phyloP scores from a whole-genome alignment of 2,329 filamentous ascomycete species.

The Penicillium paneum region DNA sequence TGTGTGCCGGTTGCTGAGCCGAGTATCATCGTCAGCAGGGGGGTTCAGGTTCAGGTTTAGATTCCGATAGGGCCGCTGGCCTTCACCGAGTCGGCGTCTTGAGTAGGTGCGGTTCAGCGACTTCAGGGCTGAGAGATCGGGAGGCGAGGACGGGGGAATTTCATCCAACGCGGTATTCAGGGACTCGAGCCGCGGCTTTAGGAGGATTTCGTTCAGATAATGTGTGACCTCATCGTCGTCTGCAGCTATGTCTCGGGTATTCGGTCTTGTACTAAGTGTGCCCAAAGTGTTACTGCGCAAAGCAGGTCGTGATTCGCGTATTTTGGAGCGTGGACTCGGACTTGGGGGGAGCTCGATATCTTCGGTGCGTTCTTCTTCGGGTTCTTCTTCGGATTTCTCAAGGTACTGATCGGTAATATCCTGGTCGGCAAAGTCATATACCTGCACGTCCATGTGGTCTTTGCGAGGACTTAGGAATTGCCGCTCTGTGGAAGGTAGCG shows the following conservation, averaged over 20 bases:
- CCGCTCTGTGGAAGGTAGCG: slow-evolving; percentile 18
- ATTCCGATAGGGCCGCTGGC: slow-evolving; percentile 25
- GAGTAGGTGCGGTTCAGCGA: slow-evolving; percentile 19
- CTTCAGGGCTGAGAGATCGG: slow-evolving; percentile 26
- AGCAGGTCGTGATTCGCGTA: slow-evolving; percentile 20
- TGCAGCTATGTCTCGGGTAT: slow-evolving; percentile 21
- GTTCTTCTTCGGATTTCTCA: slow-evolving; percentile 22
- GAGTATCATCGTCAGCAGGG: slow-evolving; percentile 17
- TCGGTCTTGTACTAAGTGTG: slow-evolving; percentile 25
- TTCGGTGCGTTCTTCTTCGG: slow-evolving; percentile 26
- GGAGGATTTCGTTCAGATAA: slow-evolving; percentile 24
- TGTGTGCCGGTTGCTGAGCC: slow-evolving; percentile 14
- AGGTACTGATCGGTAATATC: slow-evolving; percentile 25
- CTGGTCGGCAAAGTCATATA: slow-evolving; percentile 12
- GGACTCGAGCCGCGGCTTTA: slow-evolving; percentile 11
- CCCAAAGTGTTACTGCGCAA: slow-evolving; percentile 15
- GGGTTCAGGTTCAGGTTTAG: slow-evolving; percentile 28
- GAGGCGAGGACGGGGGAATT: slow-evolving; percentile 34
- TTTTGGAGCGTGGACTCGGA: slow-evolving; percentile 36
- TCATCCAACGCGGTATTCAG: slow-evolving; percentile 10
- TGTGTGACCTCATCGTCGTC: slow-evolving; percentile 30
- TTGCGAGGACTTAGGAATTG: slow-evolving; percentile 29
- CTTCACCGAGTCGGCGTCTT: slow-evolving; percentile 24
- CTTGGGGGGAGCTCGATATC: slow-evolving; percentile 35
- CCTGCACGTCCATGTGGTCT: slow-evolving; percentile 29